Percentiles rank a stretch among this genome's conserved stretches.
Conservation (phyloP, 495 filamentous ascomycete species). For the Penicillium diatomitis region DNA sequence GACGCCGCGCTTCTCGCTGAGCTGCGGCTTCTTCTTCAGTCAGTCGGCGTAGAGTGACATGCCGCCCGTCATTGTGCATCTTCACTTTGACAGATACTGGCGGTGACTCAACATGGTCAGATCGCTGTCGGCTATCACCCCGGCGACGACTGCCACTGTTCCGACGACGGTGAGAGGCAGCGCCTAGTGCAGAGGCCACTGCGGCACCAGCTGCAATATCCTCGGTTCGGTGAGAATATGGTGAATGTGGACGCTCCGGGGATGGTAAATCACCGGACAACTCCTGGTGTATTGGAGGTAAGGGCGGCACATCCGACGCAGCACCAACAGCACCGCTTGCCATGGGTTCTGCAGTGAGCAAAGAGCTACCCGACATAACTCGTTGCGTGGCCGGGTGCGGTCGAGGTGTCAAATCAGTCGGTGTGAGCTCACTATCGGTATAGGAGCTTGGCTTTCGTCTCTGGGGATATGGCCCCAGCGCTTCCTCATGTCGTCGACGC, state of each 20-base stretch:
- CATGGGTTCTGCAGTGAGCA: slow-evolving; percentile 22
- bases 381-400: slow-evolving; percentile 21
- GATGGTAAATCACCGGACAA: slow-evolving; percentile 46
- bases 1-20: slow-evolving; percentile 45
- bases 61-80: slow-evolving; percentile 69
- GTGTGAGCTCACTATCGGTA: slow-evolving; percentile 34
- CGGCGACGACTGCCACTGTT: slow-evolving; percentile 11
- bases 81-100: slow-evolving; percentile 74
- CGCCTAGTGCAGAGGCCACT: slow-evolving; percentile 10
- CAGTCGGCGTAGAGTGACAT: slow-evolving; percentile 71
- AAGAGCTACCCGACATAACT: slow-evolving; percentile 20
- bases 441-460: slow-evolving; percentile 40
- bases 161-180: slow-evolving; percentile 29
- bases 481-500: slow-evolving; percentile 43
- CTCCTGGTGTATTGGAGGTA: slow-evolving; percentile 44
- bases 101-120: slow-evolving; percentile 41
- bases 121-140: slow-evolving; percentile 20
- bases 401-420: slow-evolving; percentile 33
- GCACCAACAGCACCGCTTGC: slow-evolving; percentile 26
- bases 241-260: slow-evolving; percentile 16
- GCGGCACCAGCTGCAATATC: slow-evolving; percentile 31
- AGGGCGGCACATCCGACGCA: slow-evolving; percentile 33
- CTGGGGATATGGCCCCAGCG: slow-evolving; percentile 48
- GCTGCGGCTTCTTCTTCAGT: slow-evolving; percentile 73
- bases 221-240: slow-evolving; percentile 15